Base-by-base conservation (phyloP, 768 basidiomycete species). In the Kwoniella shandongensis region DNA sequence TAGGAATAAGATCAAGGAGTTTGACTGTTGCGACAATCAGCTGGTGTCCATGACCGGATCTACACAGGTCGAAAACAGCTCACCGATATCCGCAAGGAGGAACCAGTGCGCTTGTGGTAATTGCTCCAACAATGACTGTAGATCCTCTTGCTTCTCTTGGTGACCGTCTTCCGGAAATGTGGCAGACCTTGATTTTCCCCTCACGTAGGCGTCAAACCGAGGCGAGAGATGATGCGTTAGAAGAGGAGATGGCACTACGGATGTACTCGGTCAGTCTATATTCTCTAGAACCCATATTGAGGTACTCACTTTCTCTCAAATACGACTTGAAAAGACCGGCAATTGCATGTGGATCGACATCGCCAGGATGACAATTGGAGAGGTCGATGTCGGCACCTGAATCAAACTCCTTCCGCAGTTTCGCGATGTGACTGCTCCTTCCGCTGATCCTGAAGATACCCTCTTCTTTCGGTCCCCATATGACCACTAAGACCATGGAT, bases 251-350 rank as follows among this genome's bases (percentile, higher is more conserved):
- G 91, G 93, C 36, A 97, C 92, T 96, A 65, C 23, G 27, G 5
- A 4, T 2, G 8, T 42, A 42, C 12, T 15, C 13, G 32, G n/a
- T 44, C 30, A 35, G 39, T 32, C 13, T n/a, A n/a, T n/a, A 25
- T 8, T 10, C 3, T 39, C 11, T 10, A n/a, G 22, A 29, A 8
- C 10, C 44, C 4, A 22, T 7, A 22, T 23, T 26, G 22, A 12
- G 13, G 35, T 6, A 81, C 92, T 80, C 78, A 94, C 92, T 79
- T 82, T 96, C 91, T 54, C 93, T 87, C 40, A 97, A 80, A 74
- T 85, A 97, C 0, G 89, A 87, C 76, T 94, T 96, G 79, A 94
- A 96, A 27, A 94, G 79, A 23, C 89, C 89, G 18, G 92, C 86
- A 6, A 97, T 92, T 1, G 91, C 89, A 75, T 97, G 91, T 44